phyloP scores from a whole-genome alignment of 192 early-diverging fungal genomes.

The Coemansia sp. region DNA sequence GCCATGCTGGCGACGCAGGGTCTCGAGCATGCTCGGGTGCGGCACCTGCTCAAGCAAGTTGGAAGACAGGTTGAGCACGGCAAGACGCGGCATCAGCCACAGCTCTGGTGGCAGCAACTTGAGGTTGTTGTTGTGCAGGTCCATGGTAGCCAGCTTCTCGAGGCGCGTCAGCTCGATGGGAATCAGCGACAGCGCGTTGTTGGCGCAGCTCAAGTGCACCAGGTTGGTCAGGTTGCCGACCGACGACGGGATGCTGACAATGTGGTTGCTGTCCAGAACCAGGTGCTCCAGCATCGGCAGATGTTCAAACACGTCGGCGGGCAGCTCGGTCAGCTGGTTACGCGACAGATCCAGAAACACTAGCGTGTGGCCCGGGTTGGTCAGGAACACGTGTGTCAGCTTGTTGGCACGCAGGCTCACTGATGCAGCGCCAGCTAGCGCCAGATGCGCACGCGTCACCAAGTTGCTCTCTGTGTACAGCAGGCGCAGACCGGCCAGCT shows the following conservation, averaged over 20 bases:
- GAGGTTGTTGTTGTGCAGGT: slow-evolving; percentile 76
- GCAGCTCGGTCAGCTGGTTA: slow-evolving; percentile 67
- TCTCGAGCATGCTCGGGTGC: slow-evolving; percentile 59
- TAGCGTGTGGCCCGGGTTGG: slow-evolving; percentile 40
- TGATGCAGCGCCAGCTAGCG: slow-evolving; percentile 54
- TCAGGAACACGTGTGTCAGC: slow-evolving; percentile 63
- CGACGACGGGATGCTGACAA: slow-evolving; percentile 61
- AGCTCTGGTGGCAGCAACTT: slow-evolving; percentile 69
- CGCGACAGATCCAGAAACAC: slow-evolving; percentile 57
- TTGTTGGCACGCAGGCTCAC: slow-evolving; percentile 65
- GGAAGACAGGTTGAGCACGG: slow-evolving; percentile 71
- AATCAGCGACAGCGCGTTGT: slow-evolving; percentile 64
- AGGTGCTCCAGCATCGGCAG: slow-evolving; percentile 56
- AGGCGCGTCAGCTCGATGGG: slow-evolving; percentile 69
- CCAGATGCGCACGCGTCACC: slow-evolving; percentile 59
- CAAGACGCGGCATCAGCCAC: slow-evolving; percentile 69
- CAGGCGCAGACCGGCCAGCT: slow-evolving; percentile 57
- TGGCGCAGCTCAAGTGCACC: slow-evolving; percentile 57
- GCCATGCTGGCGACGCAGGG: slow-evolving; percentile 43
- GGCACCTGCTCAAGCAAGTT: slow-evolving; percentile 82
- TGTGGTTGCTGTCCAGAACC: slow-evolving; percentile 66
- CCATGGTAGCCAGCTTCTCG: slow-evolving; percentile 57
- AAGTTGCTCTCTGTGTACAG: slow-evolving; percentile 71
- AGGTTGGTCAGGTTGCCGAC: slow-evolving; percentile 57
- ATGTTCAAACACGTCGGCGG: slow-evolving; percentile 58